phyloP scores from a whole-genome alignment of 495 filamentous ascomycete species.

The Aspergillus coremiiformis region DNA sequence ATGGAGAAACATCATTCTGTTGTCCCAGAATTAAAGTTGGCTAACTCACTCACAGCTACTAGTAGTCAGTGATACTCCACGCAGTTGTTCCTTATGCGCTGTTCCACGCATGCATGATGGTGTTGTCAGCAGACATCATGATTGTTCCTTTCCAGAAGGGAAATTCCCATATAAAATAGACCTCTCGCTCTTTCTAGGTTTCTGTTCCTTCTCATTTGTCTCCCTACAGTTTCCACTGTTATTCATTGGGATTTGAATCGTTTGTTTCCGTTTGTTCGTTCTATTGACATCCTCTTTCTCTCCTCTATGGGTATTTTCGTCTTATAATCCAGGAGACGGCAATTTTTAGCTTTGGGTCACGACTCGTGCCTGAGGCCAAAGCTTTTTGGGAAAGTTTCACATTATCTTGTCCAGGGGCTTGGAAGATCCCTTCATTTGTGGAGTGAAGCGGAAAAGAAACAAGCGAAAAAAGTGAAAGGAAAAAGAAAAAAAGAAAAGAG shows the following conservation, averaged over 20 bases:
- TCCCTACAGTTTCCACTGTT: neutral
- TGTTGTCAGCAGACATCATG: constrained; percentile 10
- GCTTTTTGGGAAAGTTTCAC: constrained; percentile 10
- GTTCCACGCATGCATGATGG: constrained; percentile 20
- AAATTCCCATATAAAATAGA: neutral
- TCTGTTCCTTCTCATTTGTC: neutral
- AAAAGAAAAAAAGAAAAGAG: neutral
- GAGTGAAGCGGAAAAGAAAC: neutral
- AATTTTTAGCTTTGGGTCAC: constrained; percentile 11
- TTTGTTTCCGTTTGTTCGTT: neutral
- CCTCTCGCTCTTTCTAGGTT: neutral
- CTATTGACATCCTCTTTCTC: neutral
- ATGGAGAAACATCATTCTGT: constrained; percentile 11
- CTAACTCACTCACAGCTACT: constrained; percentile 12
- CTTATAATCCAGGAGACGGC: constrained; percentile 11
- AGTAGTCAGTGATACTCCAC: constrained; percentile 11
- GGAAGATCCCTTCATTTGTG: constrained; percentile 1
- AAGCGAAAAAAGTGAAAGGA: neutral
- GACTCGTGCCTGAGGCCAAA: constrained; percentile 15
- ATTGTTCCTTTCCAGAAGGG: neutral
- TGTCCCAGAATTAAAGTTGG: constrained; percentile 13
- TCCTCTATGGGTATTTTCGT: constrained; percentile 9
- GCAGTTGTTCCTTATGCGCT: constrained; percentile 16
- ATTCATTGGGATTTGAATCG: neutral
- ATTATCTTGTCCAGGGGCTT: constrained; percentile 4